Base-by-base conservation (phyloP, 225 moss, liverwort and hornwort genomes). In the Bryoerythrophyllum caledonicum region DNA sequence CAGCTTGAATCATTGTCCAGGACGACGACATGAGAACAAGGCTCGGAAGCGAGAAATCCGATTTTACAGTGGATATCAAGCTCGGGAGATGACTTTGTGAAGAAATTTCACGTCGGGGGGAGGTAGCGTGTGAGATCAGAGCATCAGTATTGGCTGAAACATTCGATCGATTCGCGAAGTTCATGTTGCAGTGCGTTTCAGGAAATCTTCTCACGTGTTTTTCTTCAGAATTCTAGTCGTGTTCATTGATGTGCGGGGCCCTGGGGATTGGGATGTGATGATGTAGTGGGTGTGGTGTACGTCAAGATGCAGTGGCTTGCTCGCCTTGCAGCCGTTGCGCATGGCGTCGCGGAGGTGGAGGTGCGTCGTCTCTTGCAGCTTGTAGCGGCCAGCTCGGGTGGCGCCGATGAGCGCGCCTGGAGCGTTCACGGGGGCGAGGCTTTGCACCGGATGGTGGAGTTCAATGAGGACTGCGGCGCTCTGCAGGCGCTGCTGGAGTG, bases 401-500 rank as follows among this genome's bases (percentile, higher is more conserved):
- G 27, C 19, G 61, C 11, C 20, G 17, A 15, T 58, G 73, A 73
- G 73, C 62, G 20, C 24, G 24, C n/a, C 16, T 73, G 73, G 73
- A 66, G 48, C 25, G 57, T 32, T 34, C 38, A 73, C 5, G 73
- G 79, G 8, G 37, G 15, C 6, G 48, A 58, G 2, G 49, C 59
- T 60, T 53, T 74, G 3, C 65, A 38, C 60, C 73, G 65, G 40
- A 60, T 72, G 38, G 51, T 79, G 1, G 60, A 79, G 68, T 79
- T 60, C 16, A 79, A 74, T 17, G 60, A 68, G 7, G 49, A 79
- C n/a, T 10, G 6, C 20, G 67, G 59, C 14, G 67, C 67, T 11
- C n/a, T 79, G 7, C 38, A 62, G 67, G 80, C 74, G n/a, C 56
- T 80, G 7, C 55, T 80, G 68, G 74, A 80, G 46, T 44, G 43